Evolutionary conservation across 495 filamentous ascomycete species (phyloP).

Genomic region (Hypoxylon fragiforme): DNA sequence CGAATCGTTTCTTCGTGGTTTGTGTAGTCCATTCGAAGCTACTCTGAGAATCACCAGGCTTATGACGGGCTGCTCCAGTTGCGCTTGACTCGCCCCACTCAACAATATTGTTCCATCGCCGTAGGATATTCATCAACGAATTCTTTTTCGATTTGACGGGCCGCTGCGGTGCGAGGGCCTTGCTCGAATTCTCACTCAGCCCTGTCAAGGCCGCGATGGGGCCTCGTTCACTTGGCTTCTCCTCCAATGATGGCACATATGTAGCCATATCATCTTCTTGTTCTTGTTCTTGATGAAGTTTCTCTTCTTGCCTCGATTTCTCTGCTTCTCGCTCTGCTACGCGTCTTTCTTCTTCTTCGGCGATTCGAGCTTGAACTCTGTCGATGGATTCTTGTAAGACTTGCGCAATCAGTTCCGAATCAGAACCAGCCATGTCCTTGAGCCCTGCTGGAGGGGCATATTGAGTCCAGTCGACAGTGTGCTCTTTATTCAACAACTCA

Average conservation of each 20-base stretch:
- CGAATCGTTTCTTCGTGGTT: constrained; percentile 13
- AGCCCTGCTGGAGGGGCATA: constrained; percentile 42
- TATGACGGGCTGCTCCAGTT: constrained; percentile 27
- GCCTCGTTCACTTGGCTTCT: not conserved
- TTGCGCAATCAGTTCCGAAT: constrained; percentile 34
- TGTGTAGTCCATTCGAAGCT: constrained; percentile 9
- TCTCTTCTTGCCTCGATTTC: constrained; percentile 16
- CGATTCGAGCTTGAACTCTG: constrained; percentile 38
- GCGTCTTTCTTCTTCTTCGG: constrained; percentile 27
- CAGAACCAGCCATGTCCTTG: constrained; percentile 23
- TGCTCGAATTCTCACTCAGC: not conserved
- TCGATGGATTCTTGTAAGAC: constrained; percentile 40
- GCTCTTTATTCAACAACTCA: not conserved
- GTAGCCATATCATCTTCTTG: not conserved
- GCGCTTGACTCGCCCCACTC: constrained; percentile 34
- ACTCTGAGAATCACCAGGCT: constrained; percentile 10
- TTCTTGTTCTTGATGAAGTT: constrained; percentile 17
- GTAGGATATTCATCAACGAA: constrained; percentile 24
- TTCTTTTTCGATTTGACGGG: constrained; percentile 22
- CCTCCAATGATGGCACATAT: constrained; percentile 1
- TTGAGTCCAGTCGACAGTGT: constrained; percentile 37
- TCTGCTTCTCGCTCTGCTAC: constrained; percentile 14
- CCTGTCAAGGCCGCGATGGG: not conserved
- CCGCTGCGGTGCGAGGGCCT: not conserved
- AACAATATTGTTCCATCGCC: constrained; percentile 18